These are phyloP conservation scores for Ogataea methanolica DNA, from an alignment of 805 yeast species.

Conservation along the genomic window DNA sequence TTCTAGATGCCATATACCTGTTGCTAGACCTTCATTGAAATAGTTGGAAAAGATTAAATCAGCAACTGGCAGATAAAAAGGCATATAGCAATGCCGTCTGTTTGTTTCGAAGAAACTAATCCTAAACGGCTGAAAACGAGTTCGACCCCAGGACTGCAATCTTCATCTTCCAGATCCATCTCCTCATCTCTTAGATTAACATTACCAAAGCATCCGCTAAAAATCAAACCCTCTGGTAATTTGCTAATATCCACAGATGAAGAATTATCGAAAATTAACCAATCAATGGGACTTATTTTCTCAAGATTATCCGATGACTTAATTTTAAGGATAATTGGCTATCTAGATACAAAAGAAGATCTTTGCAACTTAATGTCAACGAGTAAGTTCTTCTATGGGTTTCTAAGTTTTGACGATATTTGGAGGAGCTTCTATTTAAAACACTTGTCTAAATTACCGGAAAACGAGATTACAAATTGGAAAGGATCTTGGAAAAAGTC, in stretches of 20 bases:
- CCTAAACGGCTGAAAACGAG: background rate
- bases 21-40: too few species aligned
- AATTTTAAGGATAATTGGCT: slow-evolving; percentile 47
- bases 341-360: slow-evolving; percentile 42
- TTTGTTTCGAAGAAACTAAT: background rate
- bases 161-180: slow-evolving; percentile 8
- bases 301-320: slow-evolving; percentile 58
- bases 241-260: slow-evolving; percentile 22
- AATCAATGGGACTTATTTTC: slow-evolving; percentile 50
- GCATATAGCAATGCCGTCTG: too few species aligned
- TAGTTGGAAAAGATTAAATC: too few species aligned
- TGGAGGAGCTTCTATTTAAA: slow-evolving; percentile 64
- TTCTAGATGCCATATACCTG: too few species aligned
- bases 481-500: slow-evolving; percentile 78
- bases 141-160: background rate
- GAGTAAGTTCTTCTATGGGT: slow-evolving; percentile 69
- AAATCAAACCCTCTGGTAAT: slow-evolving; percentile 75
- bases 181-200: slow-evolving; percentile 18
- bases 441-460: slow-evolving; percentile 8
- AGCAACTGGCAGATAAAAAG: too few species aligned
- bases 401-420: slow-evolving; percentile 67
- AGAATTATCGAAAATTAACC: slow-evolving; percentile 14
- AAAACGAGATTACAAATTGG: slow-evolving; percentile 42
- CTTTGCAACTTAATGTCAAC: slow-evolving; percentile 50
- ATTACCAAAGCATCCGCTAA: slow-evolving; percentile 58